A percentile compares a stretch with the other conserved stretches of the same genome.
Conservation (phyloP, 208 protist genomes). For the Leishmania mexicana region DNA sequence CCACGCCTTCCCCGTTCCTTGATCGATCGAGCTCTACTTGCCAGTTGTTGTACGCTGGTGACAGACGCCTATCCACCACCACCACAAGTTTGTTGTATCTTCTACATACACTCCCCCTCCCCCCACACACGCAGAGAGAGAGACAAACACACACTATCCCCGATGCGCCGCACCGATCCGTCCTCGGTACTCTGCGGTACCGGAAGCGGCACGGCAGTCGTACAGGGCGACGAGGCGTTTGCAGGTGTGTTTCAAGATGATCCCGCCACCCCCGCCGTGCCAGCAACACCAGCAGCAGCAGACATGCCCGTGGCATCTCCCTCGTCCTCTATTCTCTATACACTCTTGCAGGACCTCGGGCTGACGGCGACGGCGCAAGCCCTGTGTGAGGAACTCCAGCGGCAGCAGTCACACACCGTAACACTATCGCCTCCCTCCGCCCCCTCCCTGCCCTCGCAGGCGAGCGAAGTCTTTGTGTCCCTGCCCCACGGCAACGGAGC, state of each 20-base stretch:
- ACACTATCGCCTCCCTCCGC: not conserved
- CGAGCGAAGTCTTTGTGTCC: not conserved
- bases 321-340: slow-evolving; percentile 33
- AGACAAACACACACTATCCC: not conserved
- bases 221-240: not conserved
- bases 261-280: not conserved
- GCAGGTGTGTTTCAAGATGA: not conserved
- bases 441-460: slow-evolving; percentile 9
- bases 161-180: not conserved
- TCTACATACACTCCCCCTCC: not conserved
- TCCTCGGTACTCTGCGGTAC: not conserved
- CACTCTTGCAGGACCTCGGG: slow-evolving; percentile 56
- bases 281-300: not conserved
- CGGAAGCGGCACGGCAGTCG: not conserved
- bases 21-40: not conserved
- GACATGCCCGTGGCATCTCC: not conserved
- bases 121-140: too few species aligned
- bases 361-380: slow-evolving; percentile 55
- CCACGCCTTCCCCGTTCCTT: not conserved
- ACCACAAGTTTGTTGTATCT: not conserved
- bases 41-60: not conserved
- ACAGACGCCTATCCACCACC: not conserved
- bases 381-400: slow-evolving; percentile 44
- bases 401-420: slow-evolving; percentile 11
- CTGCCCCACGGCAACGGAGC: not conserved